Percentiles rank a stretch among this genome's conserved stretches.
Evolutionary conservation across 1,139 yeast species (phyloP).

Genomic region (Yamadazyma diospyri): DNA sequence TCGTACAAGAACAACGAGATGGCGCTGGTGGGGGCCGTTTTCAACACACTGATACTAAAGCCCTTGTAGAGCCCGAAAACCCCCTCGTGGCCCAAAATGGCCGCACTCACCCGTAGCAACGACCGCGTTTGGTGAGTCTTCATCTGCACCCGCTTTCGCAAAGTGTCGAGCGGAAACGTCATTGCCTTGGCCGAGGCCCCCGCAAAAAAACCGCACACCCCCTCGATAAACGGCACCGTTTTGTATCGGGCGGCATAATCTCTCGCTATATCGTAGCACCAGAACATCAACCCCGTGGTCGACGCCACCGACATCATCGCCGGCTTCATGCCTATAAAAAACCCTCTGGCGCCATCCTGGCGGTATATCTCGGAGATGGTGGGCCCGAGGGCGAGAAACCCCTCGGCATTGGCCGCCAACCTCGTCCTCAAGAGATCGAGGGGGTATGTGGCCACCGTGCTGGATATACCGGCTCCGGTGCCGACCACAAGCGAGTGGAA

Average conservation of each 20-base stretch:
- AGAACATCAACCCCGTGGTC: conserved; percentile 66
- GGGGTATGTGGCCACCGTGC: conserved; percentile 79
- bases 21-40: conserved; percentile 82
- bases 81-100: conserved; percentile 56
- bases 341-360: conserved; percentile 53
- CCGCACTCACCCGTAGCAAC: conserved; percentile 19
- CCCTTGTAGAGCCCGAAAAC: conserved; percentile 71
- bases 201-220: conserved; percentile 70
- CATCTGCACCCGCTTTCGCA: conserved; percentile 77
- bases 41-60: conserved; percentile 59
- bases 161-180: conserved; percentile 82
- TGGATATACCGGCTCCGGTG: conserved; percentile 67
- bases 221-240: conserved; percentile 49
- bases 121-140: conserved; percentile 11
- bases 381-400: conserved; percentile 44
- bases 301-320: conserved; percentile 63
- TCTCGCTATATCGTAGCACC: conserved; percentile 55
- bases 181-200: conserved; percentile 71
- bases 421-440: conserved; percentile 83
- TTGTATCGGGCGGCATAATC: conserved; percentile 23
- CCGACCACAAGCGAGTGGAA: conserved; percentile 65
- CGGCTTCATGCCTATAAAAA: conserved; percentile 61
- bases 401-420: conserved; percentile 56
- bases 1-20: conserved; percentile 75
- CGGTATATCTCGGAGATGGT: conserved; percentile 42